Percentiles rank a stretch among this genome's conserved stretches.
Evolutionary conservation across 2,329 filamentous ascomycete genomes (phyloP).

Genomic region (Didymella sp.): DNA sequence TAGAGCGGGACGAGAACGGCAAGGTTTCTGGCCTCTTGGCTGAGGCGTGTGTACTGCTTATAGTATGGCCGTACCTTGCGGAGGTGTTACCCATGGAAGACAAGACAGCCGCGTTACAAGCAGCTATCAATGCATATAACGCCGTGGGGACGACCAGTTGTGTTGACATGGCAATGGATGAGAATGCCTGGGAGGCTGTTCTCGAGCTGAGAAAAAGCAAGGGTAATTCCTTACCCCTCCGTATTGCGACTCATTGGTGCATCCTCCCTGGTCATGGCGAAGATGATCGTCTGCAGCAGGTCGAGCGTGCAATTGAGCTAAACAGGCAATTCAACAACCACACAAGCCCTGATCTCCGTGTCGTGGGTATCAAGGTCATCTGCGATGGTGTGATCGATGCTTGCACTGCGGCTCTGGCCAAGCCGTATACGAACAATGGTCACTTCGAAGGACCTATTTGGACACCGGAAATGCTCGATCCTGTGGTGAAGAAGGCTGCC

Average conservation of each 20-base stretch:
- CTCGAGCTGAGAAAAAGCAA: slow-evolving; percentile 48
- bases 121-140: slow-evolving; percentile 59
- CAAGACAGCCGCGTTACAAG: slow-evolving; percentile 55
- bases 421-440: slow-evolving; percentile 63
- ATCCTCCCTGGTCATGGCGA: slow-evolving; percentile 57
- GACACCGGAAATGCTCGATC: slow-evolving; percentile 59
- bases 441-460: slow-evolving; percentile 61
- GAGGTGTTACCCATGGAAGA: slow-evolving; percentile 58
- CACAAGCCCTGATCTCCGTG: slow-evolving; percentile 56
- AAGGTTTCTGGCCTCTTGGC: slow-evolving; percentile 60
- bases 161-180: slow-evolving; percentile 67
- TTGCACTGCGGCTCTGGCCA: slow-evolving; percentile 66
- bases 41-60: slow-evolving; percentile 61
- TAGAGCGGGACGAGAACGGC: slow-evolving; percentile 58
- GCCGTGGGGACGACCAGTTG: slow-evolving; percentile 62
- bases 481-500: slow-evolving; percentile 63
- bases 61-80: slow-evolving; percentile 64
- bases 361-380: slow-evolving; percentile 70
- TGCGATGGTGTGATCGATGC: slow-evolving; percentile 70
- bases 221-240: slow-evolving; percentile 52
- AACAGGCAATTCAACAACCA: slow-evolving; percentile 53
- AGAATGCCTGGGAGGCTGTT: slow-evolving; percentile 61
- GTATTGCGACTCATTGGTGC: slow-evolving; percentile 65
- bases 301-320: slow-evolving; percentile 60
- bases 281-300: slow-evolving; percentile 57